Evolutionary conservation across 129 eudicot species (phyloP), one percentile per base, ranked within the genome.

Genomic region (Helichrysum umbraculigerum): DNA sequence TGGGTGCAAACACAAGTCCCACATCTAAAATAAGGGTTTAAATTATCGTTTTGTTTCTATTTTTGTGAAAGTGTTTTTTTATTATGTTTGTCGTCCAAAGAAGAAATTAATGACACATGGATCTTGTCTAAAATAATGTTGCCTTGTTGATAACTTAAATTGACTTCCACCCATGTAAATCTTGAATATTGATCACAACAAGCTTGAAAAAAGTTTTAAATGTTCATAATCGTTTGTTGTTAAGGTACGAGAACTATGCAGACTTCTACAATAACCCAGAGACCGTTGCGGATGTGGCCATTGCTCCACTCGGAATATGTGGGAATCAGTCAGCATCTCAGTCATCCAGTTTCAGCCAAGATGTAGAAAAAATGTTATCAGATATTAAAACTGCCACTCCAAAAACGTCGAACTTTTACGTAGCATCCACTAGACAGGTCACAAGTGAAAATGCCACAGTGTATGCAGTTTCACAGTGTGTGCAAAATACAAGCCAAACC

Each of bases 191-290:
- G 15, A 42, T 42, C 50, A 1, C 12, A 42, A 8, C 50, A 42
- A 42, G 50, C 50, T 42, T 42, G 50, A 2, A 11, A 42, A 42
- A 9, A 42, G 50, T 42, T 42, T 15, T 42, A 10, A 42, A 9
- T 42, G 15, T 9, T 42, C 15, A 9, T 42, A 42, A 39, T 8
- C 10, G 15, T 42, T 42, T 42, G 50, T 42, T 42, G 50, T 42
- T 42, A 42, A 88, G 94, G 81, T 89, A 84, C 25, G 91, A 89
- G 81, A 88, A 88, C 83, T 84, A 33, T 76, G 81, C 54, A 63
- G 77, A 78, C 74, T 75, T 71, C 39, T 84, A 84, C 19, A 78
- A 68, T 17, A 67, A 75, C 57, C 79, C 85, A 0, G 87, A 83
- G 3, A 82, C 79, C 34, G 68, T 66, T 71, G 74, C 82, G 73